Evolutionary conservation across 2,329 filamentous ascomycete genomes (phyloP).

Genomic region (Fusarium heterosporum): DNA sequence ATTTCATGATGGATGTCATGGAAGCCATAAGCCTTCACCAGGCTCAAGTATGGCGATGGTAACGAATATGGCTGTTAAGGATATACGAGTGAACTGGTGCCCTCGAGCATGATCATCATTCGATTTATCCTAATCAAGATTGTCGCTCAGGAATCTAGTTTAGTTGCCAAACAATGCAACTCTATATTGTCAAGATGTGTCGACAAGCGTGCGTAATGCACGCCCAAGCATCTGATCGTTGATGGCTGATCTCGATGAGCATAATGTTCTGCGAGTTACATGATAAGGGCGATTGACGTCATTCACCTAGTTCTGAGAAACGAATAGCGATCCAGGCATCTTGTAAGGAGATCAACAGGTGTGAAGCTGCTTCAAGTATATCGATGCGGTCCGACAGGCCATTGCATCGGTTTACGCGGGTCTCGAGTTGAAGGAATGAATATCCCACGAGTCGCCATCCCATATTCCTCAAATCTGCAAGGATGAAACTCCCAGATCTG

Average conservation of each 20-base stretch:
- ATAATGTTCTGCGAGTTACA: slow-evolving; percentile 29
- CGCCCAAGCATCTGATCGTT: neutral
- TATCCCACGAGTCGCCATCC: slow-evolving; percentile 23
- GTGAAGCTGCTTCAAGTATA: slow-evolving; percentile 15
- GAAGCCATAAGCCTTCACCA: neutral
- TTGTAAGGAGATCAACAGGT: slow-evolving; percentile 19
- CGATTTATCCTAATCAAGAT: neutral
- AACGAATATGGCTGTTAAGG: neutral
- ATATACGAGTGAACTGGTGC: neutral
- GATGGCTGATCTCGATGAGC: neutral
- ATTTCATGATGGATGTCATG: neutral
- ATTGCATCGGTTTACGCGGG: slow-evolving; percentile 4
- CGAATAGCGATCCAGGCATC: neutral
- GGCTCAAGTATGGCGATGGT: neutral
- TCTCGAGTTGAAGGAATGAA: slow-evolving; percentile 1
- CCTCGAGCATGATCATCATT: neutral
- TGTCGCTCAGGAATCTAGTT: neutral
- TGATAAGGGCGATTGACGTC: slow-evolving; percentile 18
- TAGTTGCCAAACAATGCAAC: neutral
- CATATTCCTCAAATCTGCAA: neutral
- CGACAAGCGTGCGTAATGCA: neutral
- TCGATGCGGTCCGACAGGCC: slow-evolving; percentile 2
- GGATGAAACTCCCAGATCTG: neutral
- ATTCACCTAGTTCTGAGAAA: neutral
- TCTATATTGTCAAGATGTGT: neutral